These are phyloP conservation scores for Oryza australiensis DNA, from an alignment of 176 grass and related monocot genomes.

Conservation along the genomic window DNA sequence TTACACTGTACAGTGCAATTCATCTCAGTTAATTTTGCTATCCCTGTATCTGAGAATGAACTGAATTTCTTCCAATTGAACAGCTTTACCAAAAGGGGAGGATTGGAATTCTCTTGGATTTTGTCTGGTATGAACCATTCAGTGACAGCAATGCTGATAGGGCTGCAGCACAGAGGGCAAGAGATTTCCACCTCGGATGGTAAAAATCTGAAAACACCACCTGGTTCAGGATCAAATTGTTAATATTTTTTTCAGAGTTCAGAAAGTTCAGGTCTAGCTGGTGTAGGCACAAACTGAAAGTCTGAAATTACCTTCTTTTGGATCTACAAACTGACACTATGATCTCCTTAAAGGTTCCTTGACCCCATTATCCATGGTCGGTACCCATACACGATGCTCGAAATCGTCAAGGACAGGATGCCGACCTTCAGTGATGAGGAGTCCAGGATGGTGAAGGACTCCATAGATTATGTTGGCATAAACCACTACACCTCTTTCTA, in stretches of 20 bases:
- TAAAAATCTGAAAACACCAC: conserved; percentile 22
- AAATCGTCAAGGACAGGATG: conserved; percentile 71
- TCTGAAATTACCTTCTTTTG: neutral
- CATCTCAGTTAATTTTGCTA: neutral
- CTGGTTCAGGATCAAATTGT: neutral
- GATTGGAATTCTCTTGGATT: conserved; percentile 93
- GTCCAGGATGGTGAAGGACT: conserved; percentile 80
- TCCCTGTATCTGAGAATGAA: neutral
- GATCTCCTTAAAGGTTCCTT: conserved; percentile 47
- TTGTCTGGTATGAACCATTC: conserved; percentile 83
- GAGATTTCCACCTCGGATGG: conserved; percentile 97
- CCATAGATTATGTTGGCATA: conserved; percentile 77
- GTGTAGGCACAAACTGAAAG: neutral
- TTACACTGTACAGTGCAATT: neutral
- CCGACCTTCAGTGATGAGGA: conserved; percentile 70
- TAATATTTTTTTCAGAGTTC: neutral
- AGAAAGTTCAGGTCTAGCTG: neutral
- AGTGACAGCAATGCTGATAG: conserved; percentile 58
- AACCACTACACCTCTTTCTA: conserved; percentile 90
- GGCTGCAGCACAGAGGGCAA: conserved; percentile 74
- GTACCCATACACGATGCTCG: conserved; percentile 66
- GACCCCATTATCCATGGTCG: conserved; percentile 59
- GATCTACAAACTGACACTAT: neutral
- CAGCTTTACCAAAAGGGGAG: conserved; percentile 74
- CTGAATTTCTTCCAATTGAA: neutral